Evolutionary conservation across 2,329 filamentous ascomycete species (phyloP), one percentile per base, ranked within the genome.

Genomic region (Alternaria postmessia): DNA sequence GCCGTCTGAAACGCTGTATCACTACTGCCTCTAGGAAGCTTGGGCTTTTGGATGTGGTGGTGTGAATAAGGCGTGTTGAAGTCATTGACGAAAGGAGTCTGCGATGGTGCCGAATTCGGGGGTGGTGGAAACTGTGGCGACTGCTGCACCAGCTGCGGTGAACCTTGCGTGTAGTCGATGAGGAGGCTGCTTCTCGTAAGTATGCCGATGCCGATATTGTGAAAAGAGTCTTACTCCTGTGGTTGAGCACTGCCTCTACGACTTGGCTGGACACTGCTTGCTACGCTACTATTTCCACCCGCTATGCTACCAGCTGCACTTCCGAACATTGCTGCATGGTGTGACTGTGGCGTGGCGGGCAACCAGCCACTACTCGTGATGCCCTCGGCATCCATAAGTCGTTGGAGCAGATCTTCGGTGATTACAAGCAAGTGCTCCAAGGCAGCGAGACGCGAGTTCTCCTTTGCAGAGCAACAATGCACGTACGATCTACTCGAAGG

Each of bases 281-380:
- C 48, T 28, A 63, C 52, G 8, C 74, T 76, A 34, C 71, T 65
- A 61, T 69, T 75, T 7, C 63, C 61, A 11, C 55, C 54, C 38
- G 64, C 48, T 36, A 38, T 57, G 48, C 69, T 72, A 2, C 62
- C 61, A 11, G 53, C 20, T 8, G 56, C 61, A 39, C 68, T 75
- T 20, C 59, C 66, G 26, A 68, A 75, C 16, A 60, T 64, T 1
- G 68, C 70, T 18, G 75, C 74, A 65, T 77, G 73, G 20, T 75
- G 71, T 26, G 71, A 65, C 44, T 75, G 72, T 22, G 73, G 64
- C n/a, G 74, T 77, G 12, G 67, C 65, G 12, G 75, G 73, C 20
- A 78, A 60, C 75, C 74, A 78, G n/a, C 75, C 75, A 56, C 66
- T 73, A 53, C 74, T 75, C 14, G 65, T 67, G 47, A 78, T 77